Percentiles rank a stretch among this genome's conserved stretches.
These are phyloP conservation scores for Fagopyrum tataricum DNA, from an alignment of 148 eudicot genomes.

Conservation along the genomic window DNA sequence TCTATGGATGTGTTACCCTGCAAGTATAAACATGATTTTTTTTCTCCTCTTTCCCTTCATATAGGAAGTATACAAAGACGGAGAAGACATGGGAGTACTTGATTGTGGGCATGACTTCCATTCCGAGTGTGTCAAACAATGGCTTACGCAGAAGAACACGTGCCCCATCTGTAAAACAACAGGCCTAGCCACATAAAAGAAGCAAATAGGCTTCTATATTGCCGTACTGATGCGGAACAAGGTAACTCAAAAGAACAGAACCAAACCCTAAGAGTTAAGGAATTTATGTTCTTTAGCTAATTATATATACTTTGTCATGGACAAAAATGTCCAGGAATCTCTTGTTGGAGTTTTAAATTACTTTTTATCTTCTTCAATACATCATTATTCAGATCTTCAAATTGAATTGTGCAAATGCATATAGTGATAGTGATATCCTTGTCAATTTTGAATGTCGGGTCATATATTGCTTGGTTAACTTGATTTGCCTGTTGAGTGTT, in stretches of 20 bases:
- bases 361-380: neutral
- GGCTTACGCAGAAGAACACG: conserved; percentile 76
- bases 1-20: neutral
- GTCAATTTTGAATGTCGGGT: neutral
- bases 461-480: neutral
- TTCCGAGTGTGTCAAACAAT: conserved; percentile 68
- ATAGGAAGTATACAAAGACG: conserved; percentile 76
- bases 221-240: neutral
- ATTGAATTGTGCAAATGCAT: neutral
- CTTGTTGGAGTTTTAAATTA: neutral
- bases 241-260: neutral
- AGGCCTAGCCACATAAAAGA: conserved; percentile 34
- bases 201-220: neutral
- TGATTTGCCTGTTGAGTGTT: neutral
- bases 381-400: conserved; percentile 9
- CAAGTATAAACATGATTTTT: neutral
- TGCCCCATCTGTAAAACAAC: conserved; percentile 97
- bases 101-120: conserved; percentile 94
- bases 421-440: neutral
- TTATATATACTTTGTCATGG: neutral
- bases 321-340: neutral
- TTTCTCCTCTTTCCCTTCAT: neutral
- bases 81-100: conserved; percentile 63
- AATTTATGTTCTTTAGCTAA: neutral
- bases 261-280: neutral